These are phyloP conservation scores for Capsicum baccatum DNA, from an alignment of 257 asterid species.

Conservation along the genomic window DNA sequence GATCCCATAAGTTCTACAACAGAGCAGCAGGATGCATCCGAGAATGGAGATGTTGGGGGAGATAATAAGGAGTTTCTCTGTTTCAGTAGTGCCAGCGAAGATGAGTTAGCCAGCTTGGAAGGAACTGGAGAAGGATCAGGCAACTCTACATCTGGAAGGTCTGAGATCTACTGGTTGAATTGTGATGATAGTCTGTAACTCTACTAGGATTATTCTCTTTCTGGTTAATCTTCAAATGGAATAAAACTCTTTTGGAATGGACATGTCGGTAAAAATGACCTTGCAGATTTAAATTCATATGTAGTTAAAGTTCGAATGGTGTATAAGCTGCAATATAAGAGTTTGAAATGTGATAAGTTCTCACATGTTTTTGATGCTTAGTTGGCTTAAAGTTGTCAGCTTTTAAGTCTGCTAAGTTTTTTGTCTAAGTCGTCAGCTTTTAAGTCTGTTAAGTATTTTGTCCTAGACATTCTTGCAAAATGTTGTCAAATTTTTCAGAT, in stretches of 20 bases:
- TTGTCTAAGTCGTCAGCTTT: neutral
- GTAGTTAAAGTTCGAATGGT: neutral
- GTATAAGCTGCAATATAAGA: neutral
- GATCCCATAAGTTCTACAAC: slow-evolving; percentile 35
- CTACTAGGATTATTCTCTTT: neutral
- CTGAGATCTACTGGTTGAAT: neutral
- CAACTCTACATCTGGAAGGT: slow-evolving; percentile 48
- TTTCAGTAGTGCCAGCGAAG: slow-evolving; percentile 44
- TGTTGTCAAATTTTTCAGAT: neutral
- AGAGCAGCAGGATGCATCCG: slow-evolving; percentile 34
- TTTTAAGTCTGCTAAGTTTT: neutral
- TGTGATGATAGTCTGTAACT: slow-evolving; percentile 4
- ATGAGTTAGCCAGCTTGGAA: slow-evolving; percentile 39
- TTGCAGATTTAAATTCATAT: neutral
- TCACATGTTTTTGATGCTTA: neutral
- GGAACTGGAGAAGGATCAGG: slow-evolving; percentile 35
- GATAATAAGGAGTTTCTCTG: slow-evolving; percentile 36
- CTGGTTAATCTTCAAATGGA: slow-evolving; percentile 9
- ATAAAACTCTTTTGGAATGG: slow-evolving; percentile 1
- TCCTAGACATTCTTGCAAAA: neutral
- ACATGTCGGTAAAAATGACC: neutral
- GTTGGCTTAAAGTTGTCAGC: slow-evolving; percentile 9
- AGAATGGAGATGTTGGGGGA: slow-evolving; percentile 36
- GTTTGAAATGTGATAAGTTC: neutral
- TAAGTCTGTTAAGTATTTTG: neutral